Conservation (phyloP, 139 green algal species). For the Chlamydomonas eustigma region DNA sequence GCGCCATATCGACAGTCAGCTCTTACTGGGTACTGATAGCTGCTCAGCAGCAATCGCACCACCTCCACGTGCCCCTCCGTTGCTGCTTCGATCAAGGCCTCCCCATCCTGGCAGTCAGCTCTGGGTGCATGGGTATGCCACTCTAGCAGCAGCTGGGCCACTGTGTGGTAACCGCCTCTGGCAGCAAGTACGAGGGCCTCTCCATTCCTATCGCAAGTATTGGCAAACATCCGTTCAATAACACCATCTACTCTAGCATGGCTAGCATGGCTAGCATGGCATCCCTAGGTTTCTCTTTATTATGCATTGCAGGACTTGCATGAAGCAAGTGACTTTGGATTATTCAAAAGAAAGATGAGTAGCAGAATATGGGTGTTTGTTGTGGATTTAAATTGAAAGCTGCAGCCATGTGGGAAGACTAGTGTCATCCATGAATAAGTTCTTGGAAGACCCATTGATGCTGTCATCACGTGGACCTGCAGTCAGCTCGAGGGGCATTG, state of each 20-base stretch:
- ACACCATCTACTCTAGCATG: too few relatives aligned
- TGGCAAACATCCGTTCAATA: too few relatives aligned
- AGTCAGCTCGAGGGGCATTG: background rate
- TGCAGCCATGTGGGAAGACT: too few relatives aligned
- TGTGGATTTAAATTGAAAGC: too few relatives aligned
- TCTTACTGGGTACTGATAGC: background rate
- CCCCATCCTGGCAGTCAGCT: slow-evolving; percentile 8
- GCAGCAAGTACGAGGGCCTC: background rate
- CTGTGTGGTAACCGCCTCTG: background rate
- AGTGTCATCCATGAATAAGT: too few relatives aligned
- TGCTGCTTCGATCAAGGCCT: slow-evolving; percentile 9
- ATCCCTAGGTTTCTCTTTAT: too few relatives aligned
- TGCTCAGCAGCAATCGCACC: background rate
- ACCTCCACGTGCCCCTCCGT: background rate
- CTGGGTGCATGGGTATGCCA: background rate
- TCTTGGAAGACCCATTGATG: background rate
- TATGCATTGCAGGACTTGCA: too few relatives aligned
- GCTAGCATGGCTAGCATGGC: too few relatives aligned
- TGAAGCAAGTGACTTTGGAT: too few relatives aligned
- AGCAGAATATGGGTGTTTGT: too few relatives aligned
- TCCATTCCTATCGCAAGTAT: too few relatives aligned
- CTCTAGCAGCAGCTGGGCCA: background rate
- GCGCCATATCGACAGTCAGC: slow-evolving; percentile 2
- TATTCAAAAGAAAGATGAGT: too few relatives aligned
- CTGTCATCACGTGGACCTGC: background rate